Conservation (phyloP, 306 rosid species). For the Prinsepia uniflora region DNA sequence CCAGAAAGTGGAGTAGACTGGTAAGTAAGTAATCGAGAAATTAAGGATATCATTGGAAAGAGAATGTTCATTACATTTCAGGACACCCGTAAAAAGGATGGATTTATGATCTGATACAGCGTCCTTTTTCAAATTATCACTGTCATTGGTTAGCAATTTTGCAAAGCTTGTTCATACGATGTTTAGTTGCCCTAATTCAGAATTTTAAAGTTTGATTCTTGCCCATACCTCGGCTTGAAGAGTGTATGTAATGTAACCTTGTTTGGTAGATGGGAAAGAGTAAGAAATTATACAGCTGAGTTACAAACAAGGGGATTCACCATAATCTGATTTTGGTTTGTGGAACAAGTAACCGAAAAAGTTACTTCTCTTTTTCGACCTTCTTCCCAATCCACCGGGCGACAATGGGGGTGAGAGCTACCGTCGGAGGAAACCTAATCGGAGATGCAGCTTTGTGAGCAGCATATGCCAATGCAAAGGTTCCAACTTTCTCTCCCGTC, state of each 20-base stretch:
- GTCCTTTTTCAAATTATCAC: background rate
- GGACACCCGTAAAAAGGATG: background rate
- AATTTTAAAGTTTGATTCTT: no score
- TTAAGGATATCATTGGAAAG: background rate
- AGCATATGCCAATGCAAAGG: constrained; percentile 92
- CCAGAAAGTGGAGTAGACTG: constrained; percentile 19
- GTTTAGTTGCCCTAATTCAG: background rate
- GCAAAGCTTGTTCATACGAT: background rate
- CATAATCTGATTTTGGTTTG: background rate
- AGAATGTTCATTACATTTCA: background rate
- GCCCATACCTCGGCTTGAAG: background rate
- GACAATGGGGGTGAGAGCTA: constrained; percentile 86
- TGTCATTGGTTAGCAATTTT: no score
- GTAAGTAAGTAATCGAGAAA: constrained; percentile 22
- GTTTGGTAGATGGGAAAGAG: no score
- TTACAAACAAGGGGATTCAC: constrained; percentile 1
- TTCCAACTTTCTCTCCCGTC: constrained; percentile 82
- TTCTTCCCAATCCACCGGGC: constrained; percentile 90
- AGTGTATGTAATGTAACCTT: background rate
- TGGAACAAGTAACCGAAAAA: background rate
- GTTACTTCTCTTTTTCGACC: constrained; percentile 49
- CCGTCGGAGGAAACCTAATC: constrained; percentile 93
- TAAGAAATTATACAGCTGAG: background rate
- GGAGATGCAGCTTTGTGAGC: constrained; percentile 98
- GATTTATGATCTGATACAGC: background rate